phyloP scores from a whole-genome alignment of 192 early-diverging fungal genomes.

The Cladochytrium replicatum region DNA sequence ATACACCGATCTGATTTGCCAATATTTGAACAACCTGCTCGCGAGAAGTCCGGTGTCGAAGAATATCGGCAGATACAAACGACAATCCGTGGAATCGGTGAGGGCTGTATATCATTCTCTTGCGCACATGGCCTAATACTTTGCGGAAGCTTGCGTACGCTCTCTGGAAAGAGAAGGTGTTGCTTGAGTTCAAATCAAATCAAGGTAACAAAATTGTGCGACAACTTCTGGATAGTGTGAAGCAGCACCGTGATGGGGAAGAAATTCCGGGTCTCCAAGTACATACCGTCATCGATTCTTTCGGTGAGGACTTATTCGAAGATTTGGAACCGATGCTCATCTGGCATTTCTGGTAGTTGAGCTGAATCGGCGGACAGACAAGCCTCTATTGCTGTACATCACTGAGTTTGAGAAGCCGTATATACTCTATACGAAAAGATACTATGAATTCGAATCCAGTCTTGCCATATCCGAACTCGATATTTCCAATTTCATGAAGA shows the following conservation, averaged over 20 bases:
- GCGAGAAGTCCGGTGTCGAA: constrained; percentile 17
- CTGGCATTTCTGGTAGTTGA: constrained; percentile 42
- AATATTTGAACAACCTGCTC: constrained; percentile 60
- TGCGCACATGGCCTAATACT: neutral
- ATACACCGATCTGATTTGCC: constrained; percentile 51
- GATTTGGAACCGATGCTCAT: no score
- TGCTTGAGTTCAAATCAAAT: constrained; percentile 44
- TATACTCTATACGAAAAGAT: constrained; percentile 50
- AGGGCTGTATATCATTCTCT: constrained; percentile 1
- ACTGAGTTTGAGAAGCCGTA: constrained; percentile 71
- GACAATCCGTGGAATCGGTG: constrained; percentile 14
- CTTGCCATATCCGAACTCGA: constrained; percentile 36
- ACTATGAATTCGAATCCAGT: constrained; percentile 62
- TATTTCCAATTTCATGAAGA: constrained; percentile 65
- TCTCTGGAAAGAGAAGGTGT: constrained; percentile 62
- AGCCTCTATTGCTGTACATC: constrained; percentile 61
- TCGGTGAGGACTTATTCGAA: no score
- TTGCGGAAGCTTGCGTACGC: constrained; percentile 65
- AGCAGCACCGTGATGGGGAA: constrained; percentile 55
- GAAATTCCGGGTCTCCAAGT: constrained; percentile 1
- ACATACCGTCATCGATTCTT: constrained; percentile 35
- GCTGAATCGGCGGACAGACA: constrained; percentile 49
- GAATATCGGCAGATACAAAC: constrained; percentile 12
- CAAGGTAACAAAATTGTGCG: constrained; percentile 55
- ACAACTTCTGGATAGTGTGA: constrained; percentile 60